These are phyloP conservation scores for Phylloboletellus chloephorus DNA, from an alignment of 1,284 basidiomycete species.

Conservation along the genomic window DNA sequence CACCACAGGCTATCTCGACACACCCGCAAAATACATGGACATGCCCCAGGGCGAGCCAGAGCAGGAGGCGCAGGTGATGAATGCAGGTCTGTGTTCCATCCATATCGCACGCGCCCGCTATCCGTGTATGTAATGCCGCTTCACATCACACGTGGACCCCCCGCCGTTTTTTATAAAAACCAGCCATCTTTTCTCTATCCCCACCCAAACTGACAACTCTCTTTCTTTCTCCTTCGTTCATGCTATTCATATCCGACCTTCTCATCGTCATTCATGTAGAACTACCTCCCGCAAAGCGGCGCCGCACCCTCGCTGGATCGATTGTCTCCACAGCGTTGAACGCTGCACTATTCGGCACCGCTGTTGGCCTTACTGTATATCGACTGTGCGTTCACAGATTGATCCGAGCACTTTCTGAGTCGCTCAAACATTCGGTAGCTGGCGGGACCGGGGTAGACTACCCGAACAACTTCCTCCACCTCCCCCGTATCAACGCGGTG, in stretches of 20 bases:
- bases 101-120: slow-evolving; percentile 1
- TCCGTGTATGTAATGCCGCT: slow-evolving; percentile 23
- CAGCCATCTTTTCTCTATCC: slow-evolving; percentile 15
- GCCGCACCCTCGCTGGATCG: slow-evolving; percentile 67
- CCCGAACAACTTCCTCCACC: slow-evolving; percentile 42
- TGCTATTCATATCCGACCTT: slow-evolving; percentile 30
- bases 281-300: slow-evolving; percentile 51
- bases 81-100: slow-evolving; percentile 33
- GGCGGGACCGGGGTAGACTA: slow-evolving; percentile 67
- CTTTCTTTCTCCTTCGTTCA: slow-evolving; percentile 25
- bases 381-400: slow-evolving; percentile 54
- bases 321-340: slow-evolving; percentile 74
- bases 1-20: slow-evolving; percentile 58
- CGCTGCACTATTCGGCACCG: slow-evolving; percentile 75
- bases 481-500: slow-evolving; percentile 60
- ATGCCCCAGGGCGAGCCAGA: slow-evolving; percentile 36
- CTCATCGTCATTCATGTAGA: slow-evolving; percentile 43
- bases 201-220: slow-evolving; percentile 13
- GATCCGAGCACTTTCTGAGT: not conserved
- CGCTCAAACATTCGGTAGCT: slow-evolving; percentile 29
- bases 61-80: slow-evolving; percentile 41
- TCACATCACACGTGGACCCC: slow-evolving; percentile 22
- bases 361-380: slow-evolving; percentile 77
- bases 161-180: slow-evolving; percentile 11
- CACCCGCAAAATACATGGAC: slow-evolving; percentile 56